Evolutionary conservation across 371 early-diverging fungal species (phyloP).

Genomic region (Lichtheimia hyalospora): DNA sequence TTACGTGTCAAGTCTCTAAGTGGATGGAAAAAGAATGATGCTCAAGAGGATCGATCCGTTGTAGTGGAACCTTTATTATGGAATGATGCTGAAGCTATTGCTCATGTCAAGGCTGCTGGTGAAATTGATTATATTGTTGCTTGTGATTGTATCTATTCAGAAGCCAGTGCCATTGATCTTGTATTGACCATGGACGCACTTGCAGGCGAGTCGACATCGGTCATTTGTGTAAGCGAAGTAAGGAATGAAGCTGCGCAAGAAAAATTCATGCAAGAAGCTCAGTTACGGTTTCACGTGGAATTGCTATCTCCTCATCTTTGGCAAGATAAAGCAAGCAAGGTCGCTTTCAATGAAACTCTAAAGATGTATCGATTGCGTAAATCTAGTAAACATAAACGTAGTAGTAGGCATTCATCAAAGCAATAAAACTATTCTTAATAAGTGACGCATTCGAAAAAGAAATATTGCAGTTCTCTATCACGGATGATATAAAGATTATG

Average conservation of each 20-base stretch:
- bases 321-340: slow-evolving; percentile 38
- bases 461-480: no score
- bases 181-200: slow-evolving; percentile 47
- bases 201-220: slow-evolving; percentile 30
- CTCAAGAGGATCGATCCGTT: slow-evolving; percentile 19
- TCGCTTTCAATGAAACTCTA: slow-evolving; percentile 47
- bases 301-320: slow-evolving; percentile 40
- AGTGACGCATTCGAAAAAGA: no score
- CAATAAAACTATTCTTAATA: no score
- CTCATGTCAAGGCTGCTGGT: slow-evolving; percentile 24
- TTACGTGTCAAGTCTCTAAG: slow-evolving; percentile 29
- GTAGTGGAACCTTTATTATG: slow-evolving; percentile 46
- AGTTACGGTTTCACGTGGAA: slow-evolving; percentile 35
- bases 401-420: no score
- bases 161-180: slow-evolving; percentile 50
- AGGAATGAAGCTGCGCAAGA: slow-evolving; percentile 56
- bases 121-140: slow-evolving; percentile 53
- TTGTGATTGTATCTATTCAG: slow-evolving; percentile 58
- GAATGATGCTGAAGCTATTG: slow-evolving; percentile 40
- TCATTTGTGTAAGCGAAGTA: slow-evolving; percentile 54
- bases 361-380: slow-evolving; percentile 43
- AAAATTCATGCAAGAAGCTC: slow-evolving; percentile 42
- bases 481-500: no score
- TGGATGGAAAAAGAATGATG: slow-evolving; percentile 38
- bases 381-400: neutral